Evolutionary conservation across 352 stramenopile species (phyloP), one percentile per base, ranked within the genome.

Genomic region (Phytopythium vexans): DNA sequence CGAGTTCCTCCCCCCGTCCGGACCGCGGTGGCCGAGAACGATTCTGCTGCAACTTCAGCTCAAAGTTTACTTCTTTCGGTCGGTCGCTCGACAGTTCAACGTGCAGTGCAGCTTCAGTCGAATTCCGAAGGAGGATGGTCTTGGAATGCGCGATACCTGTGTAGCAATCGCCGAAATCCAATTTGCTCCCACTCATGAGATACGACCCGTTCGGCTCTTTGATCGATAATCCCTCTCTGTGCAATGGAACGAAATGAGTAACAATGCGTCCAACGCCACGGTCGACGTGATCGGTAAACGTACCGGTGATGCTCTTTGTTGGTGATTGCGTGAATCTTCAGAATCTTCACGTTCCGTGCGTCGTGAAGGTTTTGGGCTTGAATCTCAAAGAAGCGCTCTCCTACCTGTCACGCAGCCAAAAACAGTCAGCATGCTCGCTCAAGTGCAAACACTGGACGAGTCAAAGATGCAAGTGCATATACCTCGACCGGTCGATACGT

Each of bases 141-240:
- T 94, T 96, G 8, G 82, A 90, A 21, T 85, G 90, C 11, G 84
- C 65, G 11, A 94, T 86, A 31, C 83, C 84, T 5, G 81, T 85
- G 64, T 94, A 96, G 52, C 84, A 94, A 61, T 96, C 86, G 8
- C 86, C 86, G 63, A 94, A 96, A 68, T 96, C 84, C 44, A 96
- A 56, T 37, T 89, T 85, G 62, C 85, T 94, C 14, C 86, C 86
- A 51, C 85, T 94, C 81, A 90, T 92, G 1, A 96, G 57, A 41
- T 84, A 92, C 40, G 83, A 92, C 37, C 84, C 84, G 52, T 57
- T 90, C 1, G 83, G 75, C 41, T 94, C 85, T 62, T 92, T 91
- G 50, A 96, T 93, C 3, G 82, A 92, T 15, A 96, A 34, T 21
- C 86, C 86, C 57, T 96, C 86, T 53, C 86, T 95, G 54, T n/a